Base-by-base conservation (phyloP, 768 basidiomycete species). In the Cystofilobasidium ferigula region DNA sequence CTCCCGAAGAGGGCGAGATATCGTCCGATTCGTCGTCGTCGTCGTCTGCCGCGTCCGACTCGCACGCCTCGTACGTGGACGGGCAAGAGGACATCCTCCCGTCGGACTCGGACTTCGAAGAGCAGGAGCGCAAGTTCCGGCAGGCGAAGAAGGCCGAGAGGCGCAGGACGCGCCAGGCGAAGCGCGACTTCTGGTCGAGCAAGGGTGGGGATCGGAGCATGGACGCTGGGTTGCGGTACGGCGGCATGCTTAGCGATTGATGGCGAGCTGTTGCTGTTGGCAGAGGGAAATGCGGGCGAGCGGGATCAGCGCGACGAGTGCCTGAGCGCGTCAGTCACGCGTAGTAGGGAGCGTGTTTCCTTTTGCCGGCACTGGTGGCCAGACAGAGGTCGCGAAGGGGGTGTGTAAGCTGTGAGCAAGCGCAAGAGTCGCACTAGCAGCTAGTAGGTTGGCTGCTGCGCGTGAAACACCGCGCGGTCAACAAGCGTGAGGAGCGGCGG, bases 31-130 rank as follows among this genome's bases (percentile, higher is more conserved):
- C 28, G 43, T 18, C 20, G 26, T 30, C 7, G 61, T 47, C 34
- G 22, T n/a, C 20, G 24, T 24, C 22, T 28, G 24, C 14, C 30
- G 3, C 24, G 26, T 10, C 40, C 24, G 64, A 66, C 8, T 66
- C 58, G 47, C 24, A 22, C 9, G 45, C 22, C 45, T 5, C 40
- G 18, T 58, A 68, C 45, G 45, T 61, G 26, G 65, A 61, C 14
- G 65, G 65, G 7, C 59, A 67, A 34, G 65, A 61, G n/a, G 65
- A 67, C 42, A 51, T 67, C 16, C 26, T 67, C 20, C 24, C 26
- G 7, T 32, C 36, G 40, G 56, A 57, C 40, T 20, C 28, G n/a
- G 64, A 59, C 20, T 38, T 43, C 20, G 43, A 48, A 22, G 67
- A 68, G 36, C 61, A 59, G n/a, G 67, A 68, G 42, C 48, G 30